A percentile compares a stretch with the other conserved stretches of the same genome.
Evolutionary conservation across 768 basidiomycete genomes (phyloP).

Genomic region (Naematelia encephala): DNA sequence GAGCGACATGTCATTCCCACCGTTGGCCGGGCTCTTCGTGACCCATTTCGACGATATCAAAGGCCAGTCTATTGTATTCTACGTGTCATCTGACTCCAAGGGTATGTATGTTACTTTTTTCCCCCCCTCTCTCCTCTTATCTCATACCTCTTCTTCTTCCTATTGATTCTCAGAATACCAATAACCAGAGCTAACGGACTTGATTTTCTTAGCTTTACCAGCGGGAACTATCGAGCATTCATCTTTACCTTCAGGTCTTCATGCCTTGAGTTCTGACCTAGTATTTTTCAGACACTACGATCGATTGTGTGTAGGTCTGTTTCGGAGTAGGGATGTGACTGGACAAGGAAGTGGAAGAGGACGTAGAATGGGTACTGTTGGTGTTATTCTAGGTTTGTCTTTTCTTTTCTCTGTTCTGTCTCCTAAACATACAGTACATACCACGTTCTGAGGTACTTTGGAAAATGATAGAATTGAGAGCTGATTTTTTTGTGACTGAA

Average conservation of each 20-base stretch:
- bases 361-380: slow-evolving; percentile 46
- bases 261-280: slow-evolving; percentile 35
- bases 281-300: slow-evolving; percentile 32
- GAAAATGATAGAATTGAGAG: too few species aligned
- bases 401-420: too few species aligned
- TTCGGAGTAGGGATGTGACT: slow-evolving; percentile 27
- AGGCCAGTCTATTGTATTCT: slow-evolving; percentile 43
- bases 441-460: too few species aligned
- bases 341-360: slow-evolving; percentile 31
- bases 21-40: slow-evolving; percentile 41
- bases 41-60: slow-evolving; percentile 50
- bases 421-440: too few species aligned
- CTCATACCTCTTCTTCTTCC: too few species aligned
- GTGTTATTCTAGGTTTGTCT: slow-evolving; percentile 34
- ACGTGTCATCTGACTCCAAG: slow-evolving; percentile 17
- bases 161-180: too few species aligned
- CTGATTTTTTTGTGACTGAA: too few species aligned
- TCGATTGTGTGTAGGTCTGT: slow-evolving; percentile 24
- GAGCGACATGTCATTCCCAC: slow-evolving; percentile 15
- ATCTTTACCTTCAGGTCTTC: slow-evolving; percentile 44
- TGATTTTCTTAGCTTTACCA: slow-evolving; percentile 1
- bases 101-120: slow-evolving; percentile 1
- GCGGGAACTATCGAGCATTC: slow-evolving; percentile 35
- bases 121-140: neutral
- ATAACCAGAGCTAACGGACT: neutral